These are phyloP conservation scores for Colletotrichum tamarilloi DNA, from an alignment of 2,329 filamentous ascomycete genomes.

Conservation along the genomic window DNA sequence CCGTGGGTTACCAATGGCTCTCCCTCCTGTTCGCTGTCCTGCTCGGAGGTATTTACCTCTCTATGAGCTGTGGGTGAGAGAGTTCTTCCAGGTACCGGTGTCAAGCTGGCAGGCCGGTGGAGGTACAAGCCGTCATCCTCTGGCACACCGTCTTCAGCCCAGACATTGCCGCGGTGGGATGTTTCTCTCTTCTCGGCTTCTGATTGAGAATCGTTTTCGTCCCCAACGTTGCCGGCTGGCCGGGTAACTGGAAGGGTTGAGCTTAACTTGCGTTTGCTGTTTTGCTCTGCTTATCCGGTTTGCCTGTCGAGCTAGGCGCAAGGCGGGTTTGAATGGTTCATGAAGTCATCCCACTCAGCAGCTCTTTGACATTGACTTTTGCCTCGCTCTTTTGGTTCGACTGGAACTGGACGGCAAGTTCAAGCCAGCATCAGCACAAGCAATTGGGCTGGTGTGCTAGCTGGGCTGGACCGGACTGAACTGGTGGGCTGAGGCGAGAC, in stretches of 20 bases:
- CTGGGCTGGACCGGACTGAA: not conserved
- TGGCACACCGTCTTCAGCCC: not conserved
- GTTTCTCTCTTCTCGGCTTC: not conserved
- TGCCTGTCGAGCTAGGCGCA: constrained; percentile 1
- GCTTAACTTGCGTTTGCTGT: not conserved
- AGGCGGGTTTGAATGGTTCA: constrained; percentile 2
- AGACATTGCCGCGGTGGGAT: not conserved
- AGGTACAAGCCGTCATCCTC: constrained; percentile 15
- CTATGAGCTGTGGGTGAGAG: constrained; percentile 8
- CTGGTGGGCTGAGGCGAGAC: constrained; percentile 6
- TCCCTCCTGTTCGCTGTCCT: constrained; percentile 2
- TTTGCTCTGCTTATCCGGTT: not conserved
- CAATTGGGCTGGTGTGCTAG: not conserved
- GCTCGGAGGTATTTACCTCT: constrained; percentile 18
- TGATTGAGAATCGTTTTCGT: not conserved
- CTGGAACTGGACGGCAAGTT: not conserved
- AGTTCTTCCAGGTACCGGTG: constrained; percentile 21
- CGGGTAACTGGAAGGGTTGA: not conserved
- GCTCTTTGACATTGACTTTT: not conserved
- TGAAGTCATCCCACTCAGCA: constrained; percentile 29
- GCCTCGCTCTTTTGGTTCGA: not conserved
- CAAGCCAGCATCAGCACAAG: not conserved
- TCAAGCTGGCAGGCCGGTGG: constrained; percentile 1
- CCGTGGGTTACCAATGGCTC: constrained; percentile 19
- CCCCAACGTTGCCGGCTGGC: not conserved